phyloP scores from a whole-genome alignment of 2,329 filamentous ascomycete species.

The Cordyceps cateniannulata region DNA sequence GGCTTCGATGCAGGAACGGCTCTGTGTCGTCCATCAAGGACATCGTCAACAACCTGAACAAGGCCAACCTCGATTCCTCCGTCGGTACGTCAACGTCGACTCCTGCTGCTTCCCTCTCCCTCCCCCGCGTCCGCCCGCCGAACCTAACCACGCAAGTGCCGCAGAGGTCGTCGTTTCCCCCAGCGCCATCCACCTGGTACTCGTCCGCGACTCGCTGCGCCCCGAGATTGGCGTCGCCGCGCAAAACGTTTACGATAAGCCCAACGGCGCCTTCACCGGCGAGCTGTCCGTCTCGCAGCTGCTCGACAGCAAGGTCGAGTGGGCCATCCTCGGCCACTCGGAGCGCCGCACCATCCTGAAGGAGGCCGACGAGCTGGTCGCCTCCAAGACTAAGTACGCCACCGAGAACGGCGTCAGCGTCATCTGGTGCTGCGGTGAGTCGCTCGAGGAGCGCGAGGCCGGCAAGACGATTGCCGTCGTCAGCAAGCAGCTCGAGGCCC shows the following conservation, averaged over 20 bases:
- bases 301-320: slow-evolving; percentile 79
- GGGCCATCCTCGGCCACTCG: slow-evolving; percentile 89
- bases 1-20: slow-evolving; percentile 66
- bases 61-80: slow-evolving; percentile 70
- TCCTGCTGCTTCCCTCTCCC: background rate
- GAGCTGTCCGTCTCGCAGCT: slow-evolving; percentile 93
- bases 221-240: slow-evolving; percentile 77
- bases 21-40: slow-evolving; percentile 81
- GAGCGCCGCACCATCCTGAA: slow-evolving; percentile 87
- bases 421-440: slow-evolving; percentile 97
- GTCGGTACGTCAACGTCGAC: slow-evolving; percentile 48
- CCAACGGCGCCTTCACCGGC: slow-evolving; percentile 93
- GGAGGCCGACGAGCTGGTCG: slow-evolving; percentile 80
- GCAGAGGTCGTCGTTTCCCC: slow-evolving; percentile 92
- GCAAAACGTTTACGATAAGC: slow-evolving; percentile 97
- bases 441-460: slow-evolving; percentile 82
- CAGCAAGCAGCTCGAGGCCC: slow-evolving; percentile 77
- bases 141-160: slow-evolving; percentile 10
- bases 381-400: slow-evolving; percentile 90
- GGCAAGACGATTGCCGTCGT: slow-evolving; percentile 81
- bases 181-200: slow-evolving; percentile 82
- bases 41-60: slow-evolving; percentile 86
- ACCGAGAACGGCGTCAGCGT: slow-evolving; percentile 81
- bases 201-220: slow-evolving; percentile 73
- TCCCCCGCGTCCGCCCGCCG: background rate